Evolutionary conservation across 306 rosid species (phyloP), one percentile per base, ranked within the genome.

Genomic region (Prunus dulcis): DNA sequence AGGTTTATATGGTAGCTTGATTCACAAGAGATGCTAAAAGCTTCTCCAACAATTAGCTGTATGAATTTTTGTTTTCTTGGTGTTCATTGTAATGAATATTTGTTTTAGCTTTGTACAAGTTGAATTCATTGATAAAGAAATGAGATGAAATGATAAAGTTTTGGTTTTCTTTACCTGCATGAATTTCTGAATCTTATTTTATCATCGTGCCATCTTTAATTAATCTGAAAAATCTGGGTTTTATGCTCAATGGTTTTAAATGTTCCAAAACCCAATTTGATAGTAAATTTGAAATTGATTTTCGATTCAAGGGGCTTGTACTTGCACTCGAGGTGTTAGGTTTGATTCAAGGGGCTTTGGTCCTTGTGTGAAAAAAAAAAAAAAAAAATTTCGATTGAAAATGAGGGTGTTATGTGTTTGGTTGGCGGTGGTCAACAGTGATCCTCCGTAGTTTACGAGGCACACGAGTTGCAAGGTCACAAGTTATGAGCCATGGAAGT

Each of bases 1-100:
- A 88, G 98, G 85, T 94, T 94, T 77, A 87, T 94, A 69, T 92
- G 97, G 98, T 92, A 86, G 89, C 55, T 27, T 41, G 22, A 32
- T 46, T 20, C 19, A 23, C 19, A 6, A 12, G 5, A 23, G 28
- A 73, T 58, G 41, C 57, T 0, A 18, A 60, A 34, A 14, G 56
- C 55, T 6, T 22, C 56, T 67, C 9, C 43, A 38, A 38, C 9
- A 38, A 38, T 38, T 38, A 38, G 43, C 43, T 9, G 43, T 38
- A 7, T 38, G 43, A 38, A 38, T 38, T 6, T 38, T 38, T 38
- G 9, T 6, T 38, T 38, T 56, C 0, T 34, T 34, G 49, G 43
- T 38, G 25, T 19, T 17, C 23, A 60, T 17, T 13, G 11, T 25
- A 14, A 8, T 60, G 30, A 58, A 15, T 1, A 10, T 22, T 27